phyloP scores from a whole-genome alignment of 176 grass and related monocot species.

The Carex parvula region DNA sequence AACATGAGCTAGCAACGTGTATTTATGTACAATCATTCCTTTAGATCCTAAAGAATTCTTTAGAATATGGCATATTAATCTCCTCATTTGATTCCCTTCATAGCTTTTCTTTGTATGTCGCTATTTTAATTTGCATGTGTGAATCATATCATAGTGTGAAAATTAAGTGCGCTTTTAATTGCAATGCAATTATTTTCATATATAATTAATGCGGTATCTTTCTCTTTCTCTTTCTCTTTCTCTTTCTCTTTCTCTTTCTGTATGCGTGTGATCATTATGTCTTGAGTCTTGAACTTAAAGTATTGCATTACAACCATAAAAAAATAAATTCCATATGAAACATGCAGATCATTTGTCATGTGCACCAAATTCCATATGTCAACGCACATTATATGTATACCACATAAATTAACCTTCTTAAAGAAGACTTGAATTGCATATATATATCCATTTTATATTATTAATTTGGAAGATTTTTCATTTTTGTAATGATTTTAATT shows the following conservation, averaged over 20 bases:
- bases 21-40: neutral
- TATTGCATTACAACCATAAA: slow-evolving; percentile 1
- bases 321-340: neutral
- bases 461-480: neutral
- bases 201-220: neutral
- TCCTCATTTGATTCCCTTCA: neutral
- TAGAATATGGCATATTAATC: neutral
- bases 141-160: neutral
- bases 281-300: neutral
- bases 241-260: no score
- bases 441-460: neutral
- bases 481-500: neutral
- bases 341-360: neutral
- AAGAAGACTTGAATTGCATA: neutral
- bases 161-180: neutral
- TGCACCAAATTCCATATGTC: neutral
- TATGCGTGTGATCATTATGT: neutral
- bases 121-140: neutral
- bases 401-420: neutral
- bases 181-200: neutral
- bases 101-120: neutral
- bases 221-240: no score
- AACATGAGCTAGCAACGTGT: slow-evolving; percentile 19
- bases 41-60: neutral
- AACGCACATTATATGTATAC: neutral